Base-by-base conservation (phyloP, 495 filamentous ascomycete species). In the Umbilicaria muhlenbergii region DNA sequence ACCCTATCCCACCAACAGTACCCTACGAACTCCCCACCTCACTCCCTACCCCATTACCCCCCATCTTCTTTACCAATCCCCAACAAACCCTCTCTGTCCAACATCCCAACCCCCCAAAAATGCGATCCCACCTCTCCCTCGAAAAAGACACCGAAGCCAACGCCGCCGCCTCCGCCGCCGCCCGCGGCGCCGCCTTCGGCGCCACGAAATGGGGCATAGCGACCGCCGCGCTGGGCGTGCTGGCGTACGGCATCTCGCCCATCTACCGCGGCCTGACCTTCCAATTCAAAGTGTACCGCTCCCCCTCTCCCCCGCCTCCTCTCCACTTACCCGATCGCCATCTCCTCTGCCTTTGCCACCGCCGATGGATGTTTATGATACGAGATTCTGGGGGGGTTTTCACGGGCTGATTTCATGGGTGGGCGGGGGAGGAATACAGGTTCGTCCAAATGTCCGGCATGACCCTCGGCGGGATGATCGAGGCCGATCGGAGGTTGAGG, bases 201-300 rank as follows among this genome's bases (percentile, higher is more conserved):
- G 77, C 78, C 18, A 58, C 69, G 19, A 80, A 75, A 70, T 85
- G 75, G 76, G 81, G 81, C 21, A 51, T 70, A 24, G 71, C 63
- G 19, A 63, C 65, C n/a, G 75, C 68, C 3, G 46, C 70, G 18
- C 63, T 80, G 34, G 77, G 69, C 19, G 72, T 61, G 16, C 19
- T 68, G 8, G 78, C 69, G 1, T 81, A 76, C 50, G 54, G 59
- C 32, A 54, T 77, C 43, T 78, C 77, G 14, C 85, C 84, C 7
- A 51, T 94, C 12, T 94, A 93, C 53, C 74, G 86, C 19, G 75
- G 81, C 0, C 56, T 93, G 50, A 94, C 87, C 2, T 65, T 86
- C 15, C 87, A 93, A 58, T 94, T 93, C 62, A 94, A 94, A 65
- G 76, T 88, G 67, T 84, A 71, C 49, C n/a, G n/a, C n/a, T n/a